Evolutionary conservation across 2,329 filamentous ascomycete genomes (phyloP), one percentile per base, ranked within the genome.

Genomic region (Verticillium isaacii): DNA sequence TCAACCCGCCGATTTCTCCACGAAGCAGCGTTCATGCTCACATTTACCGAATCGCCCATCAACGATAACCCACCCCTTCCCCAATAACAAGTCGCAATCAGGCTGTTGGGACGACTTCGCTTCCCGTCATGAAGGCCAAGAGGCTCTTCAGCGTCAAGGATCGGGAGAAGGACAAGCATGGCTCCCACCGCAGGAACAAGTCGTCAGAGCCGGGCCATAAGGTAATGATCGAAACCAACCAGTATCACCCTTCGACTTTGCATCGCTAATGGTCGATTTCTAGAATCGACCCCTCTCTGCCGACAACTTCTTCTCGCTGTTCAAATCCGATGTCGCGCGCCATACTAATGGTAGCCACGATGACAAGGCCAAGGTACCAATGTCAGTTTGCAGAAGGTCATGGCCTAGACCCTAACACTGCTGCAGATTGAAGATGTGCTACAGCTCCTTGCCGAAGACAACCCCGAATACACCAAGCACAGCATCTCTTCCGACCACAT

Each of bases 121-220:
- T 34, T 59, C 66, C 64, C 70, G 80, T 67, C 70, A 85, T 85
- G 80, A 85, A 83, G 75, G 75, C 80, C 66, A 87, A 85, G 71
- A 87, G 89, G 69, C 88, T 92, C 72, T 85, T 91, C 63, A 90
- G 85, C 74, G 81, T 89, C 67, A 85, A 50, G 45, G 45, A 50
- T 25, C 45, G 89, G 67, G 89, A 91, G 69, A 85, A 89, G 67
- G 89, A 92, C 69, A 92, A 85, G 75, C 81, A 80, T 73, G 80
- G 77, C 63, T 67, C 72, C 41, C 82, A 85, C 66, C 78, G 78
- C 62, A 81, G 84, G 63, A 81, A 79, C 69, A 85, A 83, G 68
- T 86, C 84, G 56, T 78, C 80, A 23, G 83, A 86, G 61, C 45
- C 45, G 19, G 45, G 45, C 9, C 45, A 50, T 50, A 50, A 50